Conservation (phyloP, 2,329 filamentous ascomycete genomes). For the Cercospora canescens region DNA sequence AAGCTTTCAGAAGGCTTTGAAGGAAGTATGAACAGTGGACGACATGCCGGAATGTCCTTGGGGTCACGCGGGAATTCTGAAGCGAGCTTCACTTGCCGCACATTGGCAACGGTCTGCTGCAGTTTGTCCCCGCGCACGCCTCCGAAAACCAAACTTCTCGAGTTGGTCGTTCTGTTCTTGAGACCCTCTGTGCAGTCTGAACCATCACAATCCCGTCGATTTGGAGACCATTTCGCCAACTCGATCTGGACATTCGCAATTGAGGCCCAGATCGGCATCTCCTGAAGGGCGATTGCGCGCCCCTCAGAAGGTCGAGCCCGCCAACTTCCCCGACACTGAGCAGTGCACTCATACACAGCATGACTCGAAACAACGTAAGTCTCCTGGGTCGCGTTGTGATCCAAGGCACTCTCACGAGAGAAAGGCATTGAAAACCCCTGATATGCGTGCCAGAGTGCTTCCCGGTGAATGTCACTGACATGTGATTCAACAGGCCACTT, state of each 20-base stretch:
- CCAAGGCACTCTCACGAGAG: background rate
- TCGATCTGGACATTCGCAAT: background rate
- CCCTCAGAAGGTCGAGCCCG: background rate
- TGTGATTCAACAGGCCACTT: background rate
- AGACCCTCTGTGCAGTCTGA: background rate
- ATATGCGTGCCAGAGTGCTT: background rate
- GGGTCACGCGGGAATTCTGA: background rate
- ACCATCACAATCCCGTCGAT: background rate
- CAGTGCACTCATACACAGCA: background rate
- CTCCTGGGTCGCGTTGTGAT: background rate
- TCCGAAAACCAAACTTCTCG: background rate
- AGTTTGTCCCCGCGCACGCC: background rate
- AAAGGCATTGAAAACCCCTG: background rate
- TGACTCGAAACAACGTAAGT: background rate
- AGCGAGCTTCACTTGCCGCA: slow-evolving; percentile 1
- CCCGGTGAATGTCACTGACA: background rate
- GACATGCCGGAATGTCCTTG: background rate
- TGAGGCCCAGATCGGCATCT: background rate
- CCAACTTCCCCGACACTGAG: background rate
- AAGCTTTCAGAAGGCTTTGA: no score
- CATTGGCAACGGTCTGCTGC: background rate
- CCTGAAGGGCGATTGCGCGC: no score
- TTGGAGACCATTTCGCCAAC: background rate
- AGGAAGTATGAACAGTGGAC: background rate
- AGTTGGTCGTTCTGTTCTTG: background rate